Evolutionary conservation across 495 filamentous ascomycete species (phyloP).

Genomic region (Podospora australis): DNA sequence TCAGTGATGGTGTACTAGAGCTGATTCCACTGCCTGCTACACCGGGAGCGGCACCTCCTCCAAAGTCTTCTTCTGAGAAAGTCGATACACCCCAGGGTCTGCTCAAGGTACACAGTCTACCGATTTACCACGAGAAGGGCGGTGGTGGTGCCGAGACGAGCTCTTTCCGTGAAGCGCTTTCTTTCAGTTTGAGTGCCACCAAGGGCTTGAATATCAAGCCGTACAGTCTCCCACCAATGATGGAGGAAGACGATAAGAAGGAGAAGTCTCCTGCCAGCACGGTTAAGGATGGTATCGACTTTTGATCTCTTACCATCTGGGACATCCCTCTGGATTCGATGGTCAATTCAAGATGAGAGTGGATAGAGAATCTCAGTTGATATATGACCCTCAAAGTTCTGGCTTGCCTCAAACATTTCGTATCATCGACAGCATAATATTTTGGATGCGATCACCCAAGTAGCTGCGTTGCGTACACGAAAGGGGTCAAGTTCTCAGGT

Average conservation of each 20-base stretch:
- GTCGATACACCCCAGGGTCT: constrained; percentile 77
- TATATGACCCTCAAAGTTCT: too few relatives aligned
- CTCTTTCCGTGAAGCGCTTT: constrained; percentile 73
- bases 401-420: too few relatives aligned
- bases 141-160: constrained; percentile 63
- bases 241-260: constrained; percentile 69
- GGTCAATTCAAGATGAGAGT: too few relatives aligned
- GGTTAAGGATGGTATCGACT: constrained; percentile 26
- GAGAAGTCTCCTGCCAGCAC: constrained; percentile 42
- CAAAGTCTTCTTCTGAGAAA: constrained; percentile 31
- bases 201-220: constrained; percentile 77
- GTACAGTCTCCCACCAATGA: constrained; percentile 85
- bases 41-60: constrained; percentile 45
- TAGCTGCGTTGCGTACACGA: too few relatives aligned
- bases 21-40: constrained; percentile 76
- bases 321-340: too few relatives aligned
- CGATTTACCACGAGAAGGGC: constrained; percentile 80
- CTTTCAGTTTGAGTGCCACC: constrained; percentile 78
- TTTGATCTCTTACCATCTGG: too few relatives aligned
- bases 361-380: too few relatives aligned
- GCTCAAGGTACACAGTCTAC: constrained; percentile 72
- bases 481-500: too few relatives aligned
- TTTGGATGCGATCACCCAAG: too few relatives aligned
- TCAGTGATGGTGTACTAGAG: constrained; percentile 83
- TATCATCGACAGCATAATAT: too few relatives aligned